Evolutionary conservation across 1,284 basidiomycete genomes (phyloP).

Genomic region (Cryptococcus jaspeensis): DNA sequence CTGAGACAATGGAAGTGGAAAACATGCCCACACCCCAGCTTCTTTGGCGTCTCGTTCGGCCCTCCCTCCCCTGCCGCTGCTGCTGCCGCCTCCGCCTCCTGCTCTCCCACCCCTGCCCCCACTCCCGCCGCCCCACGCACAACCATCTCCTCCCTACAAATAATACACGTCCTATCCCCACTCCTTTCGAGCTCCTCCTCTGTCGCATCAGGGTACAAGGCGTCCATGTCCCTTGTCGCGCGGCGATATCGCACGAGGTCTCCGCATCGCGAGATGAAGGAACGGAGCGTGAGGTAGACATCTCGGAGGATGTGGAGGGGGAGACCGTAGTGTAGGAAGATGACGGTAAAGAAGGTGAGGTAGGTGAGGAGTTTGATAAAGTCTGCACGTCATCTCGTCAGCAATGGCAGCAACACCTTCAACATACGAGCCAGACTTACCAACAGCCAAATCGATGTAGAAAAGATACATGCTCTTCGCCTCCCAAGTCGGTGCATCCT

Average conservation of each 20-base stretch:
- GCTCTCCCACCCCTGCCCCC: constrained; percentile 12
- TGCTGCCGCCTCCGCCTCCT: neutral
- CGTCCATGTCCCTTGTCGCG: constrained; percentile 95
- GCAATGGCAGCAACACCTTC: constrained; percentile 10
- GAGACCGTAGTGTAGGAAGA: constrained; percentile 90
- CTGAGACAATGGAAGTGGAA: constrained; percentile 98
- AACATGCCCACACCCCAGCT: constrained; percentile 91
- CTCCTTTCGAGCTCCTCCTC: constrained; percentile 74
- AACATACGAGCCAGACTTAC: constrained; percentile 52
- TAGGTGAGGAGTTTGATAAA: constrained; percentile 92
- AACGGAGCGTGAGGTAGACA: constrained; percentile 90
- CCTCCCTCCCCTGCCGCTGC: constrained; percentile 56
- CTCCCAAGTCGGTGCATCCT: constrained; percentile 91
- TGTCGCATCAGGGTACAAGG: constrained; percentile 91
- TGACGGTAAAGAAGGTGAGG: constrained; percentile 86
- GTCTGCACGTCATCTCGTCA: constrained; percentile 57
- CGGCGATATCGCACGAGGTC: constrained; percentile 88
- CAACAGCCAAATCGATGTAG: constrained; percentile 89
- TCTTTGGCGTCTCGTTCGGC: constrained; percentile 94
- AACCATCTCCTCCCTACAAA: constrained; percentile 97
- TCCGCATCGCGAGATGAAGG: constrained; percentile 80
- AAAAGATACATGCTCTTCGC: constrained; percentile 96
- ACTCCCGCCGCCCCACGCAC: constrained; percentile 40
- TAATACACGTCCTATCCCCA: constrained; percentile 92
- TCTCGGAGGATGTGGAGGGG: constrained; percentile 95